Evolutionary conservation across 2,329 filamentous ascomycete species (phyloP).

Genomic region (Nectriaceae sp.): DNA sequence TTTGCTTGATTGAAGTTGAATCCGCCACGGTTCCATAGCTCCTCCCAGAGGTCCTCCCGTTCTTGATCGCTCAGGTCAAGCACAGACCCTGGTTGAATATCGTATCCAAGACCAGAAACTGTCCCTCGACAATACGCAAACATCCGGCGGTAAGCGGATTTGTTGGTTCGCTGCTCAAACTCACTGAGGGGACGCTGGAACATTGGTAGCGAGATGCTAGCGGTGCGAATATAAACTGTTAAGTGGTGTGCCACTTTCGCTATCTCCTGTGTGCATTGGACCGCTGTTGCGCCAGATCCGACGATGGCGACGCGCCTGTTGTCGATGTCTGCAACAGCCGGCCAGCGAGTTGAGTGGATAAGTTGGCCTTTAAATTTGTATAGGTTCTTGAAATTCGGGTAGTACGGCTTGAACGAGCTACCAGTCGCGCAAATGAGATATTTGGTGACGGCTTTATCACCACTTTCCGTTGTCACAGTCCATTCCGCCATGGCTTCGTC

Average conservation of each 20-base stretch:
- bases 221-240: conserved; percentile 58
- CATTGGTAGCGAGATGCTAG: conserved; percentile 62
- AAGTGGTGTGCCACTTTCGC: conserved; percentile 37
- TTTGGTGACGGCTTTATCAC: conserved; percentile 37
- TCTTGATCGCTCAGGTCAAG: conserved; percentile 37
- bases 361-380: conserved; percentile 29
- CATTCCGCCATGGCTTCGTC: conserved; percentile 35
- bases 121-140: conserved; percentile 20
- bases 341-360: conserved; percentile 33
- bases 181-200: conserved; percentile 45
- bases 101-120: conserved; percentile 8
- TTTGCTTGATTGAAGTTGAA: conserved; percentile 47
- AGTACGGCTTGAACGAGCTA: conserved; percentile 44
- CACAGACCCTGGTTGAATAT: conserved; percentile 7
- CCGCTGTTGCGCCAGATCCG: conserved; percentile 32
- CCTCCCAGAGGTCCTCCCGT: conserved; percentile 44
- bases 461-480: conserved; percentile 45
- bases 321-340: conserved; percentile 16
- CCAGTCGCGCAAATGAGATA: conserved; percentile 50
- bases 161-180: conserved; percentile 46
- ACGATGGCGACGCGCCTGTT: conserved; percentile 32
- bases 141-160: conserved; percentile 31
- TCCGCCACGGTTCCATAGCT: conserved; percentile 46
- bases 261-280: conserved; percentile 34
- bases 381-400: conserved; percentile 36